These are phyloP conservation scores for Suhomyces sp. DNA, from an alignment of 805 yeast species.

Conservation along the genomic window DNA sequence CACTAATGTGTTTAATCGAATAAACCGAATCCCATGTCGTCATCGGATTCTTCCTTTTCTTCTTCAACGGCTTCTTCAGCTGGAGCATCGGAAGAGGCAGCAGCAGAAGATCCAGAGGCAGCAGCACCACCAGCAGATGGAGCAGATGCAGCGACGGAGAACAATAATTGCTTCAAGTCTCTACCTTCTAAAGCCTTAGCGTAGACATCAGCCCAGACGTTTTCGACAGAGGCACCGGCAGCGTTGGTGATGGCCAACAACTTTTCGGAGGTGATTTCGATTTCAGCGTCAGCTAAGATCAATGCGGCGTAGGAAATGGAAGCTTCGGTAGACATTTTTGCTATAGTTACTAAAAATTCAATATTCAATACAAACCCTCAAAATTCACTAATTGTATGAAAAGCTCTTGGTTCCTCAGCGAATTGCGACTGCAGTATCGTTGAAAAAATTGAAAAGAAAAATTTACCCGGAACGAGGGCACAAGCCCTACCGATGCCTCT, in stretches of 20 bases:
- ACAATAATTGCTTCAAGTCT: conserved; percentile 76
- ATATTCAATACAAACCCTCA: no score
- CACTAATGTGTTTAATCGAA: conserved; percentile 21
- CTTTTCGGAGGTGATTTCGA: conserved; percentile 89
- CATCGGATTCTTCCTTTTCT: conserved; percentile 23
- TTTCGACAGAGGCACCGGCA: conserved; percentile 79
- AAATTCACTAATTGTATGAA: no score
- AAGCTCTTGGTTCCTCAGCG: conserved; percentile 1
- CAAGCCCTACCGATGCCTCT: conserved; percentile 3
- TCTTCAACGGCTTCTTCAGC: conserved; percentile 32
- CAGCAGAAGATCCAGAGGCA: conserved; percentile 33
- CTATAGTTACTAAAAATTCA: no score
- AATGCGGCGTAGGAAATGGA: conserved; percentile 97
- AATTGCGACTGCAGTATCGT: no score
- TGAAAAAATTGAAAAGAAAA: not conserved
- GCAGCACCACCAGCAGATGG: conserved; percentile 40
- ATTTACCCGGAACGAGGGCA: conserved; percentile 8
- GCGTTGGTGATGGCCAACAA: conserved; percentile 72
- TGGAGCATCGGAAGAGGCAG: conserved; percentile 47
- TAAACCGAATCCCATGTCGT: conserved; percentile 35
- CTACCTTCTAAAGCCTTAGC: conserved; percentile 86
- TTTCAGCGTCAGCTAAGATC: conserved; percentile 95
- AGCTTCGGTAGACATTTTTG: conserved; percentile 81
- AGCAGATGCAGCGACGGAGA: conserved; percentile 50
- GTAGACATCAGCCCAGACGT: conserved; percentile 83